These are phyloP conservation scores for Agaricus subrufescens DNA, from an alignment of 768 basidiomycete genomes.

Conservation along the genomic window DNA sequence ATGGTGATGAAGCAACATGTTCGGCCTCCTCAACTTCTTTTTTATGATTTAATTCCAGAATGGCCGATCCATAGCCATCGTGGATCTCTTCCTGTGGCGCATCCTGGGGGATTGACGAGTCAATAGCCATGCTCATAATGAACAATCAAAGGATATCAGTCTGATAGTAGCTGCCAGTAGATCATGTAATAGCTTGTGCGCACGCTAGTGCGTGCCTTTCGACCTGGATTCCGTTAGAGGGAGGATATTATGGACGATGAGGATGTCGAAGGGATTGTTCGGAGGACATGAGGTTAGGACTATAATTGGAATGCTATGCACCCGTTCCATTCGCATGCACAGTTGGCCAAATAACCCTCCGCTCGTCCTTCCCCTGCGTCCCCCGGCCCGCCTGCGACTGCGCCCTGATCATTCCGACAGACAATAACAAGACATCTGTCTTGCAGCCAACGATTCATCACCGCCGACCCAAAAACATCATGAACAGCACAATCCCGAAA, in stretches of 20 bases:
- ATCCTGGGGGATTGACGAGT: conserved; percentile 7
- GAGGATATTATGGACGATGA: not conserved
- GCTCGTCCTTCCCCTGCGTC: not conserved
- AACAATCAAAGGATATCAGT: conserved; percentile 1
- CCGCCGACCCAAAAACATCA: not conserved
- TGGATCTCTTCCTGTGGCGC: conserved; percentile 53
- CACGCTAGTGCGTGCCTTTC: not conserved
- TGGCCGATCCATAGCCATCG: conserved; percentile 53
- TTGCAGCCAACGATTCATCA: not conserved
- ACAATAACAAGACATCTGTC: not conserved
- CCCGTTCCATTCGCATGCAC: not conserved
- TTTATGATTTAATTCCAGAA: conserved; percentile 38
- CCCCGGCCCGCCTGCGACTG: too few species aligned
- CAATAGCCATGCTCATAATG: not conserved
- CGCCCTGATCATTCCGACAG: not conserved
- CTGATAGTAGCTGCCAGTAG: not conserved
- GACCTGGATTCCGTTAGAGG: not conserved
- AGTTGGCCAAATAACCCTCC: not conserved
- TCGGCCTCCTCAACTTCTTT: conserved; percentile 19
- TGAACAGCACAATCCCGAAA: not conserved
- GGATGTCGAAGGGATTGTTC: not conserved
- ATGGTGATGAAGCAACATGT: not conserved
- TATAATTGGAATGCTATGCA: conserved; percentile 1
- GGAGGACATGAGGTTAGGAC: conserved; percentile 2
- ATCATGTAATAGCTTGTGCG: not conserved